Evolutionary conservation across 371 early-diverging fungal genomes (phyloP), one percentile per base, ranked within the genome.

Genomic region (Capillidium rhysosporum): DNA sequence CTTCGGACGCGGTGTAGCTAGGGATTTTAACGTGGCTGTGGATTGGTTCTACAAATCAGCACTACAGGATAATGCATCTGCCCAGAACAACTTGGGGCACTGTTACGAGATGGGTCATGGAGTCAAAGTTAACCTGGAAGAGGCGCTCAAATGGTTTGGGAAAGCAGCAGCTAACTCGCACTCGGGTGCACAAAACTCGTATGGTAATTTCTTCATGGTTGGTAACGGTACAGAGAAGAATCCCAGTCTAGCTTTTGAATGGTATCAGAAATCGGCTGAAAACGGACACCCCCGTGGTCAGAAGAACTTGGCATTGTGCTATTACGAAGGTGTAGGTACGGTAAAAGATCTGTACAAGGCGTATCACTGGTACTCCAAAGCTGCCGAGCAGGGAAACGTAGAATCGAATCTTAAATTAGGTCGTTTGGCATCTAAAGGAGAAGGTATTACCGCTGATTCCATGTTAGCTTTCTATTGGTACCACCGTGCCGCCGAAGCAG

Each of bases 91-190:
- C 59, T 67, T 94, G 4, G 92, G 86, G 23, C 80, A 77, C 59
- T 82, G 85, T 62, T 87, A 83, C 68, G 85, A 85, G 46, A 79
- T 82, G 60, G 93, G 91, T 12, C 73, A 79, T 40, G 90, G 86
- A 46, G 77, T 76, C n/a, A 52, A 61, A 30, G 60, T 67, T 55
- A 69, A 84, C 57, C 61, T 67, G 24, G 56, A 63, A 23, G 65
- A 76, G 57, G 86, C 89, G 2, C 72, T 82, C n/a, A 60, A 73
- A 44, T 85, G 81, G 77, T 87, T 89, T 61, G 59, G 64, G 8
- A 63, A 69, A 44, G 73, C 81, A 14, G 82, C 86, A 0, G 63
- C 67, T 24, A 75, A 79, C 49, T 70, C 71, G 53, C 73, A 75
- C 58, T 70, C 79, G 21, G 64, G 79, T 25, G 79, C 80, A 21